Conservation (phyloP, 2,329 filamentous ascomycete species). For the Penicillium sp. region DNA sequence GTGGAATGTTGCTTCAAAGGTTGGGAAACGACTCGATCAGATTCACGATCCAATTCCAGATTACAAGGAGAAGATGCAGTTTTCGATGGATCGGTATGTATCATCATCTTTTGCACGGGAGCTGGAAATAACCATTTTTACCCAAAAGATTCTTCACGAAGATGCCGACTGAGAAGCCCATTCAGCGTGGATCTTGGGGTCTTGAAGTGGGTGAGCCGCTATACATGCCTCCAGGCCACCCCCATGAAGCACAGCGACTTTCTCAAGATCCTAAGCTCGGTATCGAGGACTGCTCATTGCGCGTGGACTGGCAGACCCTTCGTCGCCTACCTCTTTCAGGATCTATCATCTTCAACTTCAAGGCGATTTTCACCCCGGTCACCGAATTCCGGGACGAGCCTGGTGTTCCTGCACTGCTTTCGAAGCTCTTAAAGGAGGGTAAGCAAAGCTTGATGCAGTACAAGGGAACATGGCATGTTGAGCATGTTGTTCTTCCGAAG, state of each 20-base stretch:
- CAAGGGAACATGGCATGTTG: slow-evolving; percentile 77
- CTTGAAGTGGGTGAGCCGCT: slow-evolving; percentile 73
- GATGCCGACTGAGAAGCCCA: slow-evolving; percentile 69
- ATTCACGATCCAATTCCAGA: slow-evolving; percentile 77
- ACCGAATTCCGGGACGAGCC: slow-evolving; percentile 68
- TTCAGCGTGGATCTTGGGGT: slow-evolving; percentile 82
- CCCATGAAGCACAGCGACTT: slow-evolving; percentile 60
- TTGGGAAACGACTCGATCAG: slow-evolving; percentile 65
- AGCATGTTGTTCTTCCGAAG: slow-evolving; percentile 67
- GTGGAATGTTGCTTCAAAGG: slow-evolving; percentile 74
- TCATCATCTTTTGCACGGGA: not conserved
- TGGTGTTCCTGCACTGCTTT: slow-evolving; percentile 65
- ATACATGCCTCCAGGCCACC: slow-evolving; percentile 69
- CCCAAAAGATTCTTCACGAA: slow-evolving; percentile 70
- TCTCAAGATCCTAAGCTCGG: slow-evolving; percentile 57
- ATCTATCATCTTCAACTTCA: slow-evolving; percentile 82
- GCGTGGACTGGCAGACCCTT: slow-evolving; percentile 87
- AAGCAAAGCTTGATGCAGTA: slow-evolving; percentile 72
- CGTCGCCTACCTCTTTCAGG: slow-evolving; percentile 73
- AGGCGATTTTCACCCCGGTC: slow-evolving; percentile 76
- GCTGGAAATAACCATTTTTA: not conserved
- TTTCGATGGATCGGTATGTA: slow-evolving; percentile 75
- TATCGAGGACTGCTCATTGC: slow-evolving; percentile 62
- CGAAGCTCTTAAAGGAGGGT: slow-evolving; percentile 68
- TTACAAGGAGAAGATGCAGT: slow-evolving; percentile 83